Percentiles rank a stretch among this genome's conserved stretches.
Evolutionary conservation across 2,329 filamentous ascomycete species (phyloP).

Genomic region (Cladosporium sp.): DNA sequence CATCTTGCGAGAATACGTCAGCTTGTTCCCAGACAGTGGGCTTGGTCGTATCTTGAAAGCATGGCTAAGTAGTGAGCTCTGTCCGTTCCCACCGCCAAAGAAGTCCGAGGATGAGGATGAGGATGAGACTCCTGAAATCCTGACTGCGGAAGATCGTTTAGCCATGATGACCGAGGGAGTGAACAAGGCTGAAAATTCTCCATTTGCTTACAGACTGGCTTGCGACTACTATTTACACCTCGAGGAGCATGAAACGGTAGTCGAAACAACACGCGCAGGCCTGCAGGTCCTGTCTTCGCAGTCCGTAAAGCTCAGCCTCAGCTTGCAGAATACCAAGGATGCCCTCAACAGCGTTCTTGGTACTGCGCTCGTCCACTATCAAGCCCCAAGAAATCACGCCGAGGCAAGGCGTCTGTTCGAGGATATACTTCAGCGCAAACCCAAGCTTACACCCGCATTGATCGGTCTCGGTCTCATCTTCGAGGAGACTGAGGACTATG

Average conservation of each 20-base stretch:
- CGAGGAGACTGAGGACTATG: constrained; percentile 87
- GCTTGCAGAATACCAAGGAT: constrained; percentile 66
- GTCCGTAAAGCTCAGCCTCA: constrained; percentile 62
- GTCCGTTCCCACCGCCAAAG: constrained; percentile 66
- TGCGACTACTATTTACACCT: constrained; percentile 77
- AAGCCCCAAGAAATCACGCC: constrained; percentile 81
- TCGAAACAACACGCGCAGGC: constrained; percentile 74
- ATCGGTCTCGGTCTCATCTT: constrained; percentile 88
- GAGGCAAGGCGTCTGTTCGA: constrained; percentile 88
- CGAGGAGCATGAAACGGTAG: constrained; percentile 78
- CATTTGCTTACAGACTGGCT: constrained; percentile 78
- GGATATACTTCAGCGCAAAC: constrained; percentile 69
- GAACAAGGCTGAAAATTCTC: constrained; percentile 55
- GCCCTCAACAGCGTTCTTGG: constrained; percentile 72
- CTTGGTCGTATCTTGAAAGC: constrained; percentile 76
- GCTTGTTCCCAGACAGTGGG: constrained; percentile 79
- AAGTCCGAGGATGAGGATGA: constrained; percentile 35
- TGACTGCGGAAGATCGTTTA: constrained; percentile 73
- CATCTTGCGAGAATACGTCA: constrained; percentile 74
- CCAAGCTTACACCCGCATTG: constrained; percentile 72
- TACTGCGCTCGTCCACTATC: constrained; percentile 85
- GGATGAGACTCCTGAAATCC: constrained; percentile 48
- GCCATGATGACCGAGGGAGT: constrained; percentile 67
- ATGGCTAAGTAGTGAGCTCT: constrained; percentile 77
- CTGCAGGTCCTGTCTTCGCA: constrained; percentile 58